These are phyloP conservation scores for Elsinoe batatas DNA, from an alignment of 2,329 filamentous ascomycete genomes.

Conservation along the genomic window DNA sequence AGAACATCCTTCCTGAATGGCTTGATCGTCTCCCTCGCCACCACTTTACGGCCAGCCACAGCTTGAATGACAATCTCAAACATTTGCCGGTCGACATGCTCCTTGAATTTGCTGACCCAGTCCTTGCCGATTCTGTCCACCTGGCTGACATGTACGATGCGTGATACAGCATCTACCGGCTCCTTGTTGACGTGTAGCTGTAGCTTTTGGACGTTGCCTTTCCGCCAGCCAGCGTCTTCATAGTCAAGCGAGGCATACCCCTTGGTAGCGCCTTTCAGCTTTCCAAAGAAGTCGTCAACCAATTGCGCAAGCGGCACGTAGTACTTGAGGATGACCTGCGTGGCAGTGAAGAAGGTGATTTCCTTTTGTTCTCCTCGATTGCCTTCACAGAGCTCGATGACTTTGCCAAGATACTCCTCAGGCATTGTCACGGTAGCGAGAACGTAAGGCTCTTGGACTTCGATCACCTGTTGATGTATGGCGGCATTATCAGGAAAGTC, in stretches of 20 bases:
- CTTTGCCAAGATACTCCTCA: slow-evolving; percentile 84
- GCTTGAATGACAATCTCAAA: slow-evolving; percentile 96
- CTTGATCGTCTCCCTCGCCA: slow-evolving; percentile 91
- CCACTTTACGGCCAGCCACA: slow-evolving; percentile 59
- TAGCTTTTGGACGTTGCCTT: slow-evolving; percentile 73
- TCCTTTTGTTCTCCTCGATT: slow-evolving; percentile 82
- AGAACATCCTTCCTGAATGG: slow-evolving; percentile 93
- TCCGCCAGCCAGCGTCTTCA: slow-evolving; percentile 82
- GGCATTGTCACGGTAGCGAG: slow-evolving; percentile 79
- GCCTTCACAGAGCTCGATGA: slow-evolving; percentile 87
- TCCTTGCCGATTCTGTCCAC: slow-evolving; percentile 67
- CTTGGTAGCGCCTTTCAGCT: slow-evolving; percentile 85
- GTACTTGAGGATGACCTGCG: slow-evolving; percentile 92
- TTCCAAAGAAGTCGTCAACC: slow-evolving; percentile 95
- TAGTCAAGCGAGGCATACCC: slow-evolving; percentile 96
- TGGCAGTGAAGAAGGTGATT: slow-evolving; percentile 81
- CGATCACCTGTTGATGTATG: slow-evolving; percentile 44
- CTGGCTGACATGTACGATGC: slow-evolving; percentile 76
- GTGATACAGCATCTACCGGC: slow-evolving; percentile 88
- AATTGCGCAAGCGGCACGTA: slow-evolving; percentile 78
- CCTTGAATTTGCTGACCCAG: slow-evolving; percentile 94
- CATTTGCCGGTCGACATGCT: slow-evolving; percentile 93
- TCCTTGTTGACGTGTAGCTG: slow-evolving; percentile 88
- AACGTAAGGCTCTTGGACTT: slow-evolving; percentile 66
- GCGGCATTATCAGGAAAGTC: slow-evolving; percentile 70